A percentile compares a stretch with the other conserved stretches of the same genome.
Evolutionary conservation across 164 flowering plant species (phyloP).

Genomic region (Dillenia turbinata): DNA sequence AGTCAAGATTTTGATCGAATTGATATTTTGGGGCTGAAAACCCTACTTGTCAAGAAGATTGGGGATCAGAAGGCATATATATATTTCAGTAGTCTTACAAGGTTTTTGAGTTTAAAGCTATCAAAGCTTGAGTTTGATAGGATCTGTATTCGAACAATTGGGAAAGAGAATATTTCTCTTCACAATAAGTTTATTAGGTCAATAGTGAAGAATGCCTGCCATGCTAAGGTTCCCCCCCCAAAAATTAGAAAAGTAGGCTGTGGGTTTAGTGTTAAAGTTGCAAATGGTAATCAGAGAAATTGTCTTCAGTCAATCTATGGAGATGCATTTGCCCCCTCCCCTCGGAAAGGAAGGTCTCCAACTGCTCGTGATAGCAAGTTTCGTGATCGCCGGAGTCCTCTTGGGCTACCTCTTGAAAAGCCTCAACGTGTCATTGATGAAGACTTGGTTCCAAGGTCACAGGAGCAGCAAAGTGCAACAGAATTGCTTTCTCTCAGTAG

Average conservation of each 20-base stretch:
- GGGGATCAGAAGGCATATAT: slow-evolving; percentile 62
- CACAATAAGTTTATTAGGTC: slow-evolving; percentile 62
- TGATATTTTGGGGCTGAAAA: slow-evolving; percentile 59
- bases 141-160: slow-evolving; percentile 48
- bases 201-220: slow-evolving; percentile 59
- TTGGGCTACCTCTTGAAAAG: slow-evolving; percentile 56
- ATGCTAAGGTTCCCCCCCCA: slow-evolving; percentile 49
- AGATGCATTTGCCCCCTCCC: slow-evolving; percentile 51
- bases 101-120: slow-evolving; percentile 44
- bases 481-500: slow-evolving; percentile 67
- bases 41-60: slow-evolving; percentile 40
- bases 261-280: slow-evolving; percentile 21
- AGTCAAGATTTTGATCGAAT: slow-evolving; percentile 35
- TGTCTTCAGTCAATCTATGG: slow-evolving; percentile 40
- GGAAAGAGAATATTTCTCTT: slow-evolving; percentile 64
- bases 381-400: slow-evolving; percentile 56
- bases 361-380: slow-evolving; percentile 40
- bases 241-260: slow-evolving; percentile 27
- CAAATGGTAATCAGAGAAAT: slow-evolving; percentile 35
- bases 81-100: slow-evolving; percentile 54
- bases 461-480: slow-evolving; percentile 57
- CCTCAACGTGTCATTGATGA: slow-evolving; percentile 24
- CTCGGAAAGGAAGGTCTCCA: slow-evolving; percentile 55
- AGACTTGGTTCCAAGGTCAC: slow-evolving; percentile 35
- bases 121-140: slow-evolving; percentile 60